Evolutionary conservation across 495 filamentous ascomycete species (phyloP).

Genomic region (Cercophora samala): DNA sequence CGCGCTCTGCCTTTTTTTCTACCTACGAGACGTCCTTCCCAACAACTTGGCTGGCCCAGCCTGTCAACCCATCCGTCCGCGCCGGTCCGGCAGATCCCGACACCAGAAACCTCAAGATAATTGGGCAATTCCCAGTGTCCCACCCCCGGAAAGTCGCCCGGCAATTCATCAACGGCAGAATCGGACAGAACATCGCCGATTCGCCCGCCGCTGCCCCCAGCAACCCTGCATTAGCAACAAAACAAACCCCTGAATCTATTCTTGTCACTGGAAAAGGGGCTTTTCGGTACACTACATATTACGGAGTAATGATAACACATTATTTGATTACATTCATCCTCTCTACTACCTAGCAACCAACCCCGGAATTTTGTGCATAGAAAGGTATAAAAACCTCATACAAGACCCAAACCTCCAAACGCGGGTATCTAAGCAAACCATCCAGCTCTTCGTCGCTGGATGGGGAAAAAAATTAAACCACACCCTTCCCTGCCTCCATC

Average conservation of each 20-base stretch:
- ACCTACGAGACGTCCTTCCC: conserved; percentile 7
- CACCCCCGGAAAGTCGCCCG: neutral
- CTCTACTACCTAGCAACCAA: neutral
- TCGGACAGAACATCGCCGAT: conserved; percentile 8
- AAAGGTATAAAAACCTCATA: neutral
- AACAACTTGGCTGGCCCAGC: conserved; percentile 12
- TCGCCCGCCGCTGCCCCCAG: conserved; percentile 1
- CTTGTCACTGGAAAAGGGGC: neutral
- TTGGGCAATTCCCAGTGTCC: neutral
- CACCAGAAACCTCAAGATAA: neutral
- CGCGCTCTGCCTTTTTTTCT: conserved; percentile 1
- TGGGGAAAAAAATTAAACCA: neutral
- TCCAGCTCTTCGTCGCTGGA: neutral
- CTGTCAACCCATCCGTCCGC: conserved; percentile 9
- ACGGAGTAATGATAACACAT: neutral
- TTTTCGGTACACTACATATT: too few species aligned
- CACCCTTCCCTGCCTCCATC: neutral
- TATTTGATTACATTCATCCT: neutral
- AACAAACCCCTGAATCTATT: conserved; percentile 8
- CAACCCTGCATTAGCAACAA: neutral
- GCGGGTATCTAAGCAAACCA: neutral
- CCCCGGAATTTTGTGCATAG: neutral
- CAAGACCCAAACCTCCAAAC: neutral
- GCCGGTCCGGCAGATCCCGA: conserved; percentile 24
- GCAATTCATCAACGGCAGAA: conserved; percentile 1